These are phyloP conservation scores for Populus hybrid DNA, from an alignment of 441 rosid genomes.

Conservation along the genomic window DNA sequence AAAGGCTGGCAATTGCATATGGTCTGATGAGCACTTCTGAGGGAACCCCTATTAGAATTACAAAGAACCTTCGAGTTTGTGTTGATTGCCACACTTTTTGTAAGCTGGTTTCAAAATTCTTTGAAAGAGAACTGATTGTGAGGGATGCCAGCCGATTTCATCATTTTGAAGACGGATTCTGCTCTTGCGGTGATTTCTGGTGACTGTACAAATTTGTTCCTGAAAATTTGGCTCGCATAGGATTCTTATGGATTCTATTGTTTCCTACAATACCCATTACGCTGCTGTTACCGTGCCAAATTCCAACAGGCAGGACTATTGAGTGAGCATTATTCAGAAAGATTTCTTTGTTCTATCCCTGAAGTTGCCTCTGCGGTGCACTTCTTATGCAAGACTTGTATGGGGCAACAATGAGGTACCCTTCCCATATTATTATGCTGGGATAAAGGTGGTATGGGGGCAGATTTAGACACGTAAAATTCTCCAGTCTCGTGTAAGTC, in stretches of 20 bases:
- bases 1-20: conserved; percentile 80
- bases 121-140: conserved; percentile 47
- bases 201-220: conserved; percentile 19
- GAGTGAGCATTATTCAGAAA: neutral
- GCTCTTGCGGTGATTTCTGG: conserved; percentile 87
- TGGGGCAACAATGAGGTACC: neutral
- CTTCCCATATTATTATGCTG: neutral
- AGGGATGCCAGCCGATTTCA: conserved; percentile 91
- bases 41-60: conserved; percentile 46
- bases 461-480: neutral
- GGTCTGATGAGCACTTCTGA: conserved; percentile 52
- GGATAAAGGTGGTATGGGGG: too few relatives aligned
- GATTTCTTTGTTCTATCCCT: neutral
- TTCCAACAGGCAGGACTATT: neutral
- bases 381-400: neutral
- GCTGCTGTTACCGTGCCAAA: neutral
- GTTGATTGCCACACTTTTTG: conserved; percentile 84
- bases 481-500: neutral
- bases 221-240: neutral
- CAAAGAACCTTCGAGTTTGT: conserved; percentile 79
- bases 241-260: neutral
- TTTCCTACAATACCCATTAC: neutral
- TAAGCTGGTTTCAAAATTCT: conserved; percentile 64
- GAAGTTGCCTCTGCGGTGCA: neutral
- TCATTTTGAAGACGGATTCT: conserved; percentile 65